Evolutionary conservation across 768 basidiomycete genomes (phyloP).

Genomic region (Mycena galopus): DNA sequence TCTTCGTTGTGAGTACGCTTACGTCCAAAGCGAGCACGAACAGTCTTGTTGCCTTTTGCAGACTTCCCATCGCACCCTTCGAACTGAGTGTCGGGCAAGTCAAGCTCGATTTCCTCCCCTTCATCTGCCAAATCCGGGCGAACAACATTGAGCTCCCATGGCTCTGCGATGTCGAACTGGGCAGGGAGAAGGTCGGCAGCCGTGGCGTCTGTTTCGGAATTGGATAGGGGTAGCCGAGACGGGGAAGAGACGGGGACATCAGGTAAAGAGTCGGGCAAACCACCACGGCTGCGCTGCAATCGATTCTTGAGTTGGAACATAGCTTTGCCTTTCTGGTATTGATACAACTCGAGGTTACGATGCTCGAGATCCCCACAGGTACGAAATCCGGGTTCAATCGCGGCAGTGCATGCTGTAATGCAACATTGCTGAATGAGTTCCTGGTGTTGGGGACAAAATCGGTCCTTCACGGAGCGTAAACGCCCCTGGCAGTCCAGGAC

Average conservation of each 20-base stretch:
- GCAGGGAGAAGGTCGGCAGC: background rate
- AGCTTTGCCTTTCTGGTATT: slow-evolving; percentile 1
- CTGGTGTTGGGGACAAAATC: background rate
- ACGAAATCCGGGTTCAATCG: background rate
- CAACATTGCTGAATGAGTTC: background rate
- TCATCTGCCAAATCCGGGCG: background rate
- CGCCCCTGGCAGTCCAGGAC: slow-evolving; percentile 10
- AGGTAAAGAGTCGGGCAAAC: background rate
- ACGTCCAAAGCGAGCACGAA: slow-evolving; percentile 3
- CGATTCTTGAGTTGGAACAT: slow-evolving; percentile 12
- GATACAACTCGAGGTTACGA: background rate
- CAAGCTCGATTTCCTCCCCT: background rate
- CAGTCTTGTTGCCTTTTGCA: background rate
- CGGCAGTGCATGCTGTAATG: background rate
- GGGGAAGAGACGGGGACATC: background rate
- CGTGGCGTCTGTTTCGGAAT: background rate
- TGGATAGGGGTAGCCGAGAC: background rate
- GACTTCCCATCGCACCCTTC: background rate
- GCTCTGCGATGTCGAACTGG: no score
- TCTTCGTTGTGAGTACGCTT: slow-evolving; percentile 8
- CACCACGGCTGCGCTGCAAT: background rate
- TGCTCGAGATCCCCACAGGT: background rate
- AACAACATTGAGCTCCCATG: no score
- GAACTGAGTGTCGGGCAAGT: no score
- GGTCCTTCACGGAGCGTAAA: slow-evolving; percentile 8